These are phyloP conservation scores for Juncus effusus DNA, from an alignment of 176 grass and related monocot species.

Conservation along the genomic window DNA sequence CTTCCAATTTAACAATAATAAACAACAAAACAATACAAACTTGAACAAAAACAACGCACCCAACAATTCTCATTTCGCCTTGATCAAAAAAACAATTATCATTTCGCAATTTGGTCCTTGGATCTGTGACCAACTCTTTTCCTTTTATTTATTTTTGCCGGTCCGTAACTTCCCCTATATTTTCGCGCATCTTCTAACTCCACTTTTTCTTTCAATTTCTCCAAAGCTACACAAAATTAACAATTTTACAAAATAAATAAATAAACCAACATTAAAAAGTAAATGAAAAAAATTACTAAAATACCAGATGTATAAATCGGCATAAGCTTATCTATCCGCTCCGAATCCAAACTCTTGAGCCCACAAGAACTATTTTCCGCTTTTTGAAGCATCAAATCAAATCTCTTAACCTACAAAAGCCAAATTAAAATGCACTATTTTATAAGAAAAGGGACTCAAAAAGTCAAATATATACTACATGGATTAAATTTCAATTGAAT, in stretches of 20 bases:
- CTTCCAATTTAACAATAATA: too few relatives aligned
- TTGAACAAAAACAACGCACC: too few relatives aligned
- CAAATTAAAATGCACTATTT: slow-evolving; percentile 10
- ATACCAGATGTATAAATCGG: slow-evolving; percentile 57
- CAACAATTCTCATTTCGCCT: too few relatives aligned
- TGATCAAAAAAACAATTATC: too few relatives aligned
- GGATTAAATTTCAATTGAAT: too few relatives aligned
- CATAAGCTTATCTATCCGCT: slow-evolving; percentile 53
- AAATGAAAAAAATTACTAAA: slow-evolving; percentile 2
- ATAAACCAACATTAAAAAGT: slow-evolving; percentile 15
- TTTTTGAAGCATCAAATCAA: slow-evolving; percentile 79
- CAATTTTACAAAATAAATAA: slow-evolving; percentile 9
- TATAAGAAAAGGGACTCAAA: not conserved
- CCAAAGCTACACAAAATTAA: slow-evolving; percentile 49
- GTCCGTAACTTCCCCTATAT: slow-evolving; percentile 38
- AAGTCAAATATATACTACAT: too few relatives aligned
- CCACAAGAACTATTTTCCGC: slow-evolving; percentile 55
- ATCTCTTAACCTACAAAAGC: slow-evolving; percentile 51
- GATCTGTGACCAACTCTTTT: slow-evolving; percentile 31
- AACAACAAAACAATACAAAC: too few relatives aligned
- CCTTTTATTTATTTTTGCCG: slow-evolving; percentile 36
- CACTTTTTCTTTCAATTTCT: slow-evolving; percentile 63
- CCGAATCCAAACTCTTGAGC: slow-evolving; percentile 47
- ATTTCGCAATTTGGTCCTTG: too few relatives aligned
- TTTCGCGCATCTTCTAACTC: slow-evolving; percentile 57